Evolutionary conservation across 169 alveolate genomes (phyloP).

Genomic region (Cryptosporidium ubiquitum): DNA sequence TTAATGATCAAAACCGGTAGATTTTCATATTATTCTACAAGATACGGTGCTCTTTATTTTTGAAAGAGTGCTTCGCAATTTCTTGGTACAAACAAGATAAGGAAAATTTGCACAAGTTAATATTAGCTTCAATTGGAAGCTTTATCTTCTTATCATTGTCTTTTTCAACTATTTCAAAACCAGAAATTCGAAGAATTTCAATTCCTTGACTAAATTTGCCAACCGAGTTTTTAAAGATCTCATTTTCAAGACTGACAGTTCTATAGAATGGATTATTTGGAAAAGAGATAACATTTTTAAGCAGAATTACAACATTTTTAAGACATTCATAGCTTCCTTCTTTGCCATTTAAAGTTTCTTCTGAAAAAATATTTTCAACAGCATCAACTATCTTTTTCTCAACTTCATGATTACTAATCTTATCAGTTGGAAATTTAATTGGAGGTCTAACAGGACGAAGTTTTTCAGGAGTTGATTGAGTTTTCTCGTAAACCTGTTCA

Average conservation of each 20-base stretch:
- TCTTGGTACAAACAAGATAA: slow-evolving; percentile 34
- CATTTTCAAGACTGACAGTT: slow-evolving; percentile 21
- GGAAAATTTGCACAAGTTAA: neutral
- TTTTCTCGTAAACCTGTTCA: slow-evolving; percentile 8
- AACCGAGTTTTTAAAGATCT: slow-evolving; percentile 13
- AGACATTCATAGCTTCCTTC: slow-evolving; percentile 28
- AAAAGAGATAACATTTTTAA: slow-evolving; percentile 23
- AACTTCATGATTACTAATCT: neutral
- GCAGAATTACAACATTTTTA: slow-evolving; percentile 15
- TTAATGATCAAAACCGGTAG: neutral
- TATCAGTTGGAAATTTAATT: slow-evolving; percentile 26
- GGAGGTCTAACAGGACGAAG: slow-evolving; percentile 31
- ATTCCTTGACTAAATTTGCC: slow-evolving; percentile 37
- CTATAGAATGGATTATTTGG: slow-evolving; percentile 42
- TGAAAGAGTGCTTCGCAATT: slow-evolving; percentile 11
- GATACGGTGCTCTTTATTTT: neutral
- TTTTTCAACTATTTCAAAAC: slow-evolving; percentile 30
- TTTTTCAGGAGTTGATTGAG: slow-evolving; percentile 20
- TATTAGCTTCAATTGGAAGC: slow-evolving; percentile 27
- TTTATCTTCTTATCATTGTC: slow-evolving; percentile 14
- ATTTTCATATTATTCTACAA: neutral
- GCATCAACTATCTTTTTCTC: neutral
- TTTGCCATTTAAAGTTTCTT: neutral
- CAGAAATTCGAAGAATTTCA: slow-evolving; percentile 41
- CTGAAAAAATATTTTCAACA: no score